These are phyloP conservation scores for Ogataea ganodermae DNA, from an alignment of 805 yeast genomes.

Conservation along the genomic window DNA sequence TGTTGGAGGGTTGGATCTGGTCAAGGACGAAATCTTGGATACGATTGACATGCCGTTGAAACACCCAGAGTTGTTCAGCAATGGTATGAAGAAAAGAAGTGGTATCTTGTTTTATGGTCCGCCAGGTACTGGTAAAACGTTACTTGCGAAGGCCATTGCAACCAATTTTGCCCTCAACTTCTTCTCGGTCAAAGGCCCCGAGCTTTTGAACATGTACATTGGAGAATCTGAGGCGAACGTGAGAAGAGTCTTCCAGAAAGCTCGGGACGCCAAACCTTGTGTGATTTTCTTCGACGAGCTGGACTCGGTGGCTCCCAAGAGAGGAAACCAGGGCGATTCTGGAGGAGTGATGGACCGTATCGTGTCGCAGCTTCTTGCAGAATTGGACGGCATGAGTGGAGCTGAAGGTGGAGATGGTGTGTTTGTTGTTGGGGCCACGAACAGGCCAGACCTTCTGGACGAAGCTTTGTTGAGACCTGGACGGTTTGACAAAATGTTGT, in stretches of 20 bases:
- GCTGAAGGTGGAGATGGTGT: constrained; percentile 82
- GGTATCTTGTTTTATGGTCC: constrained; percentile 97
- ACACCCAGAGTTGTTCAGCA: constrained; percentile 84
- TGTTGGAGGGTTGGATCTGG: constrained; percentile 90
- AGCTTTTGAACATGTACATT: constrained; percentile 92
- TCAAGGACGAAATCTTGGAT: constrained; percentile 89
- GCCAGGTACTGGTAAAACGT: constrained; percentile 97
- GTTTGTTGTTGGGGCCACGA: constrained; percentile 98
- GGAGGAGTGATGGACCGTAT: constrained; percentile 99
- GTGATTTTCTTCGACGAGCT: constrained; percentile 96
- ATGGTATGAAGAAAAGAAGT: constrained; percentile 89
- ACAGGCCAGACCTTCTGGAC: constrained; percentile 91
- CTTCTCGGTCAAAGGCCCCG: constrained; percentile 97
- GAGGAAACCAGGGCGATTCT: constrained; percentile 98
- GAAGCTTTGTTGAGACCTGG: constrained; percentile 94
- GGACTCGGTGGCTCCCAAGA: constrained; percentile 97
- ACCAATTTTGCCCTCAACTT: constrained; percentile 92
- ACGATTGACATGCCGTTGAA: constrained; percentile 95
- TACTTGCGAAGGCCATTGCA: constrained; percentile 95
- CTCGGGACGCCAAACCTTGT: constrained; percentile 96
- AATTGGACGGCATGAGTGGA: constrained; percentile 93
- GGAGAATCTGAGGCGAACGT: constrained; percentile 99
- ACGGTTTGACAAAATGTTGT: constrained; percentile 92
- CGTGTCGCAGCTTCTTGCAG: constrained; percentile 92
- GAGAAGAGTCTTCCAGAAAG: constrained; percentile 87